A percentile compares a stretch with the other conserved stretches of the same genome.
Conservation (phyloP, 1,139 yeast genomes). For the Sugiyamaella pinicola region DNA sequence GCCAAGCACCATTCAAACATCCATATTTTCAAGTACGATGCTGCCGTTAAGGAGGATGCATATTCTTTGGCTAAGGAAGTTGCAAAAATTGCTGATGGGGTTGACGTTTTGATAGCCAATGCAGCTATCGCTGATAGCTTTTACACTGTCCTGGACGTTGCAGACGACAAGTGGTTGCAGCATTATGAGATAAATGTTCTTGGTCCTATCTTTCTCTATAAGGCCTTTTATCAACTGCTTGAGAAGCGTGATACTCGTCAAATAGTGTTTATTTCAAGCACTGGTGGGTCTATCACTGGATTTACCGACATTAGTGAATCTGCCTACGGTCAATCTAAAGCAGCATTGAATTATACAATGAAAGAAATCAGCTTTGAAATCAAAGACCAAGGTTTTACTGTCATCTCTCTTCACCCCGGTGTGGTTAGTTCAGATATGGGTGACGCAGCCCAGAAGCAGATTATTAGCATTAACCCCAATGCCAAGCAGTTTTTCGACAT, state of each 20-base stretch:
- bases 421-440: conserved; percentile 40
- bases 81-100: conserved; percentile 12
- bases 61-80: conserved; percentile 31
- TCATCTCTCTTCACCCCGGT: conserved; percentile 43
- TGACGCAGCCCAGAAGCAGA: neutral
- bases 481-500: neutral
- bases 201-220: conserved; percentile 12
- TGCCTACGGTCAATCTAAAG: conserved; percentile 19
- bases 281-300: conserved; percentile 34
- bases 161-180: neutral
- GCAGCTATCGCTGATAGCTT: conserved; percentile 11
- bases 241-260: conserved; percentile 28
- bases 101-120: conserved; percentile 20
- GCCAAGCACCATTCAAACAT: conserved; percentile 26
- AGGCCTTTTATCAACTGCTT: conserved; percentile 5
- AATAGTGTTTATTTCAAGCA: conserved; percentile 33
- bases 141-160: conserved; percentile 3
- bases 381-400: conserved; percentile 33
- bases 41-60: conserved; percentile 15
- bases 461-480: neutral
- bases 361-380: conserved; percentile 25
- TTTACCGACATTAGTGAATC: conserved; percentile 22
- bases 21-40: conserved; percentile 34
- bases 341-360: conserved; percentile 14
- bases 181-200: conserved; percentile 23